These are phyloP conservation scores for Aaosphaeria pasadenensis DNA, from an alignment of 2,329 filamentous ascomycete species.

Conservation along the genomic window DNA sequence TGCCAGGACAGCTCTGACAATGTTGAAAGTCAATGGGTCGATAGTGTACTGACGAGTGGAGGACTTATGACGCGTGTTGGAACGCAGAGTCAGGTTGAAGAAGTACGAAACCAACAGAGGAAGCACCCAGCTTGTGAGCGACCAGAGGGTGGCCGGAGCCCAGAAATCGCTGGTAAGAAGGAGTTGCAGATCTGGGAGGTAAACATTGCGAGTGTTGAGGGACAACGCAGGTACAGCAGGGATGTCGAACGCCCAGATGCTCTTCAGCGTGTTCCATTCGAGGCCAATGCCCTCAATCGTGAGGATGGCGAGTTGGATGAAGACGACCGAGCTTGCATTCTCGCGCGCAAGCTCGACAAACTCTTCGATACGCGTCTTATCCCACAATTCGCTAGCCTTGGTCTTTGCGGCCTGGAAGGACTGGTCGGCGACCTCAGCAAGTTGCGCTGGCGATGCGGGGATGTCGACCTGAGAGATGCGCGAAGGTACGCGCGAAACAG, in stretches of 20 bases:
- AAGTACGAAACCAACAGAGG: constrained; percentile 79
- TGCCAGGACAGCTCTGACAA: constrained; percentile 77
- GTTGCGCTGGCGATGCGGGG: constrained; percentile 69
- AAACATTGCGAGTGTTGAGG: constrained; percentile 59
- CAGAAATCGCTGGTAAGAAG: constrained; percentile 78
- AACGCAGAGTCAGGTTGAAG: constrained; percentile 73
- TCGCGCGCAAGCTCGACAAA: constrained; percentile 65
- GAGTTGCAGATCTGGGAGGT: constrained; percentile 76
- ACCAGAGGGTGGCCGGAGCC: constrained; percentile 76
- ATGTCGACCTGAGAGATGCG: constrained; percentile 60
- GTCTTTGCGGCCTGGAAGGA: constrained; percentile 68
- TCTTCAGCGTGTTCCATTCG: constrained; percentile 66
- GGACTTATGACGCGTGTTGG: constrained; percentile 46
- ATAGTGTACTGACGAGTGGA: constrained; percentile 56
- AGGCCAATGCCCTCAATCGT: constrained; percentile 69
- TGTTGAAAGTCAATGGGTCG: constrained; percentile 87
- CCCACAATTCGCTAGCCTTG: constrained; percentile 62
- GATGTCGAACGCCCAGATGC: constrained; percentile 70
- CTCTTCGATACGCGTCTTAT: constrained; percentile 65
- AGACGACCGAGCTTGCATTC: constrained; percentile 65
- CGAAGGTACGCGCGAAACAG: constrained; percentile 36
- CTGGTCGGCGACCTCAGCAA: constrained; percentile 59
- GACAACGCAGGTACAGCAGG: constrained; percentile 59
- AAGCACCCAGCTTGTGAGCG: constrained; percentile 65
- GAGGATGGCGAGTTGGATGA: constrained; percentile 31